phyloP scores from a whole-genome alignment of 768 basidiomycete species.

The Mrakia blollopis region DNA sequence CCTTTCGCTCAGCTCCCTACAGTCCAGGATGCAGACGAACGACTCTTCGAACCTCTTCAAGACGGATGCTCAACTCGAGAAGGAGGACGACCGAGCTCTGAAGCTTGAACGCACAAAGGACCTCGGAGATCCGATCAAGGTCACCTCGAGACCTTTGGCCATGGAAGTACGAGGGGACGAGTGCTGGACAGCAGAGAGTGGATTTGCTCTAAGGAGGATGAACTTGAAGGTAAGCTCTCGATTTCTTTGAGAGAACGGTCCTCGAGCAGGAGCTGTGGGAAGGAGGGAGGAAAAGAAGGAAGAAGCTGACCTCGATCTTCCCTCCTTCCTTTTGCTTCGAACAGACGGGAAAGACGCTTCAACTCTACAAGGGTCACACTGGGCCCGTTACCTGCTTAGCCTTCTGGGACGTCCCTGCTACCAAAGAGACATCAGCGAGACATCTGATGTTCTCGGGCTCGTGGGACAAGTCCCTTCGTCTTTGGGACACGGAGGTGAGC shows the following conservation, averaged over 20 bases:
- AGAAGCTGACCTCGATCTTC: slow-evolving; percentile 15
- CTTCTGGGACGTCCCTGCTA: slow-evolving; percentile 46
- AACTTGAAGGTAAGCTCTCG: slow-evolving; percentile 62
- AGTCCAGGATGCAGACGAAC: slow-evolving; percentile 48
- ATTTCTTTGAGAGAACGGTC: not conserved
- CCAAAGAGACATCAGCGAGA: slow-evolving; percentile 3
- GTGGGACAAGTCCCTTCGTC: slow-evolving; percentile 92
- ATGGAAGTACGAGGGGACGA: slow-evolving; percentile 60
- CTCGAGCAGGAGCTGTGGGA: not conserved
- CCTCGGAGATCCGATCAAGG: slow-evolving; percentile 71
- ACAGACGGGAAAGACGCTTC: slow-evolving; percentile 73
- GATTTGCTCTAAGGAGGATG: slow-evolving; percentile 64
- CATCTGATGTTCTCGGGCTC: slow-evolving; percentile 74
- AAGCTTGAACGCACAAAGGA: slow-evolving; percentile 68
- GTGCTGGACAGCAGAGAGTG: slow-evolving; percentile 87
- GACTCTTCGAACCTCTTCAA: slow-evolving; percentile 59
- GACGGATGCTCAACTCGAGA: slow-evolving; percentile 63
- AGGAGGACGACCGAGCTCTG: slow-evolving; percentile 53
- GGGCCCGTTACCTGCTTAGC: slow-evolving; percentile 83
- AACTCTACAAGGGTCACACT: slow-evolving; percentile 73
- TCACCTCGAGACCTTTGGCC: slow-evolving; percentile 68
- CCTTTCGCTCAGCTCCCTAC: not conserved
- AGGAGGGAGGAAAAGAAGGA: not conserved
- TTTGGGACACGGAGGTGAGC: slow-evolving; percentile 75
- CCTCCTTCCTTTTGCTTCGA: slow-evolving; percentile 18